Conservation (phyloP, 2,329 filamentous ascomycete genomes). For the Alternaria ventricosa region DNA sequence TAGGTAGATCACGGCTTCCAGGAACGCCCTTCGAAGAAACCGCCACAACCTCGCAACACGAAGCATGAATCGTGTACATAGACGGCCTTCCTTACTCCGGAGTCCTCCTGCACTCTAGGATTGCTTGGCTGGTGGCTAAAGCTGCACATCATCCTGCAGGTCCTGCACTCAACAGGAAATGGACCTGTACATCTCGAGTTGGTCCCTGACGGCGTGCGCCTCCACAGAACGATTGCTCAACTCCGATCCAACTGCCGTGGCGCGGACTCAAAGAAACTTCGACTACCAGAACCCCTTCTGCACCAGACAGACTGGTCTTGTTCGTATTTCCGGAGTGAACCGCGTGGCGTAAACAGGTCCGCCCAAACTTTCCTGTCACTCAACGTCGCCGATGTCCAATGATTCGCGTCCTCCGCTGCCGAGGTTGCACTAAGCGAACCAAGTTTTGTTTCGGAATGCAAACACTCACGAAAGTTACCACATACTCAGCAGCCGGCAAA, state of each 20-base stretch:
- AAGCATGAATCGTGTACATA: background rate
- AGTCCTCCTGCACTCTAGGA: background rate
- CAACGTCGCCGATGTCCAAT: background rate
- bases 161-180: background rate
- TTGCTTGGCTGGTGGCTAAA: background rate
- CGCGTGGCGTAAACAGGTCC: background rate
- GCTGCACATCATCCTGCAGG: background rate
- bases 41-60: background rate
- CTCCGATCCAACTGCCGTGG: background rate
- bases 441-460: conserved; percentile 3
- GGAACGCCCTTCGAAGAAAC: background rate
- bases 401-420: background rate
- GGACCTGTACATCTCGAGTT: background rate
- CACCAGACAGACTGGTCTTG: background rate
- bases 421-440: background rate
- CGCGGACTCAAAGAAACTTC: background rate
- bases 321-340: background rate
- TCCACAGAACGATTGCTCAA: background rate
- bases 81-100: background rate
- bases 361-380: background rate
- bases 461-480: conserved; percentile 12
- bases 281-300: background rate
- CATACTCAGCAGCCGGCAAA: background rate
- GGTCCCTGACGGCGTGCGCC: background rate
- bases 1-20: background rate